Conservation (phyloP, 768 basidiomycete genomes). For the Paxillus involutus region DNA sequence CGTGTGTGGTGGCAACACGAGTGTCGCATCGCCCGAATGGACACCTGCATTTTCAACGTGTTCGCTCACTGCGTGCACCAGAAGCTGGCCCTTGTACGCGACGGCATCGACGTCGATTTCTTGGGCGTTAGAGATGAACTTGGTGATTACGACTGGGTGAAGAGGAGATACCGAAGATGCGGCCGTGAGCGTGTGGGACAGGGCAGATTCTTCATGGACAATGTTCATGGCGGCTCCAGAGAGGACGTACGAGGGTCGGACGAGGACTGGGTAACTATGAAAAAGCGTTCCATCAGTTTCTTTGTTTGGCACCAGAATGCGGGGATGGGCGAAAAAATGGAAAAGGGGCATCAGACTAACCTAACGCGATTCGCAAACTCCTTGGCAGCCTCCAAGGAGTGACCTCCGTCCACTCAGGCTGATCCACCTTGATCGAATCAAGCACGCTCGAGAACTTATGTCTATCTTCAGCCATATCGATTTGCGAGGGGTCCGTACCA, state of each 20-base stretch:
- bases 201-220: conserved; percentile 84
- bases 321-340: background rate
- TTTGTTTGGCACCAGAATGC: background rate
- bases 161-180: conserved; percentile 95
- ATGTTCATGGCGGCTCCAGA: conserved; percentile 99
- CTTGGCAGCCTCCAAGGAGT: conserved; percentile 86
- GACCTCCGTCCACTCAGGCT: conserved; percentile 95
- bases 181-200: conserved; percentile 94
- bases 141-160: conserved; percentile 97
- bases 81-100: conserved; percentile 86
- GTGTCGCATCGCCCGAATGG: conserved; percentile 97
- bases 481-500: conserved; percentile 92
- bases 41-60: conserved; percentile 99
- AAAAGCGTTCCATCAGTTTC: background rate
- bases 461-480: conserved; percentile 97
- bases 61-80: conserved; percentile 95
- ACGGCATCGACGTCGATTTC: conserved; percentile 99
- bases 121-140: conserved; percentile 97
- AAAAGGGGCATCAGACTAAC: conserved; percentile 18
- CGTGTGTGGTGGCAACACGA: conserved; percentile 94
- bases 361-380: conserved; percentile 85
- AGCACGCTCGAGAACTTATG: conserved; percentile 99
- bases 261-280: conserved; percentile 88
- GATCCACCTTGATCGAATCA: conserved; percentile 93
- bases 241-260: conserved; percentile 97